Evolutionary conservation across 2,329 filamentous ascomycete species (phyloP).

Genomic region (Pseudogymnoascus sp.): DNA sequence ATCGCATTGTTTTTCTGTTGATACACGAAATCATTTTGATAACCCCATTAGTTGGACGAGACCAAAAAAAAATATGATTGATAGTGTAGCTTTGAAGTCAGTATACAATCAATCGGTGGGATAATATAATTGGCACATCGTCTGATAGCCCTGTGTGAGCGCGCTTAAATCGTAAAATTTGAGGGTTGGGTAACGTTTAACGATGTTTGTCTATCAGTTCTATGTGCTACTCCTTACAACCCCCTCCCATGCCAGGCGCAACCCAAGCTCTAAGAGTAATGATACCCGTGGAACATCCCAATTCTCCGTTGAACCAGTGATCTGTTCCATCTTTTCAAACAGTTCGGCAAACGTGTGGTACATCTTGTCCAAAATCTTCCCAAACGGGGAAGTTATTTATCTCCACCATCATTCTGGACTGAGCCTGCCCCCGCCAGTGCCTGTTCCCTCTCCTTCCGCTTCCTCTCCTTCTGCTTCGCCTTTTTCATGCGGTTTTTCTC

Average conservation of each 20-base stretch:
- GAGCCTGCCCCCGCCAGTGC: not conserved
- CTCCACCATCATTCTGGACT: not conserved
- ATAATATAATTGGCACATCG: constrained; percentile 16
- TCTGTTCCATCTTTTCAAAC: not conserved
- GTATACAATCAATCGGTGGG: constrained; percentile 17
- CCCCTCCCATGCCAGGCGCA: not conserved
- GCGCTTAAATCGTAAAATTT: not conserved
- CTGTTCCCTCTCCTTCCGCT: constrained; percentile 21
- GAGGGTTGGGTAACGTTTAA: not conserved
- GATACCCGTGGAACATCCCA: not conserved
- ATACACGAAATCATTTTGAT: constrained; percentile 8
- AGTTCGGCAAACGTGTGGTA: not conserved
- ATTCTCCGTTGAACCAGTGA: not conserved
- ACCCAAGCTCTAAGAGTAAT: not conserved
- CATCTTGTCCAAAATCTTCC: not conserved
- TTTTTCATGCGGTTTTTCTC: constrained; percentile 16
- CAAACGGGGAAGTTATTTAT: not conserved
- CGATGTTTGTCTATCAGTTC: not conserved
- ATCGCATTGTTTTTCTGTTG: not conserved
- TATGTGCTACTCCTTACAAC: not conserved
- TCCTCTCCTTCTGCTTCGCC: constrained; percentile 28
- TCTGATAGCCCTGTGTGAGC: not conserved
- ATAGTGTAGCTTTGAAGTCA: constrained; percentile 14
- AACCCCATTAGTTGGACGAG: not conserved
- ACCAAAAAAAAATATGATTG: constrained; percentile 1